phyloP scores from a whole-genome alignment of 75 land plant genomes.

The Gnetum montanum region DNA sequence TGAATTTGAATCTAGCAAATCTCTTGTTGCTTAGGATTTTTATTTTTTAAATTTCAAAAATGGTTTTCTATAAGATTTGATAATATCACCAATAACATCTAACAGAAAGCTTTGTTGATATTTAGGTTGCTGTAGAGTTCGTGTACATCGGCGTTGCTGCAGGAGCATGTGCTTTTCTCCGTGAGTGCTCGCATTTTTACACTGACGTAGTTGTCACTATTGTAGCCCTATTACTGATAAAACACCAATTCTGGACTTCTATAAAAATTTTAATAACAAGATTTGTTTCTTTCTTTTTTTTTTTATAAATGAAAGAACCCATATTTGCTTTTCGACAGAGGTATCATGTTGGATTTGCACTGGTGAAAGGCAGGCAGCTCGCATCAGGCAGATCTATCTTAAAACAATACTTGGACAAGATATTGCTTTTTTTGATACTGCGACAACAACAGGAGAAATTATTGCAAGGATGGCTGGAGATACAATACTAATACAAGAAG shows the following conservation, averaged over 20 bases:
- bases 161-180: slow-evolving; percentile 15
- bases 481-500: slow-evolving; percentile 27
- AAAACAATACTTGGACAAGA: slow-evolving; percentile 44
- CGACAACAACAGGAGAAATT: slow-evolving; percentile 42
- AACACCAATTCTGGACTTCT: neutral
- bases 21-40: too few species aligned
- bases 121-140: slow-evolving; percentile 33
- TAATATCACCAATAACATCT: too few species aligned
- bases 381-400: slow-evolving; percentile 34
- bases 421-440: slow-evolving; percentile 49
- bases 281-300: neutral
- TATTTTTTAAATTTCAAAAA: too few species aligned
- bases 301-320: neutral
- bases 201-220: neutral
- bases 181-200: slow-evolving; percentile 6
- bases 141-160: slow-evolving; percentile 23
- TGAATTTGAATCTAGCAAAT: too few species aligned
- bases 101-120: too few species aligned
- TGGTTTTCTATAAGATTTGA: too few species aligned
- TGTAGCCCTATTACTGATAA: neutral
- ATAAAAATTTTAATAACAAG: neutral
- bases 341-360: slow-evolving; percentile 44
- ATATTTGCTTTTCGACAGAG: slow-evolving; percentile 14
- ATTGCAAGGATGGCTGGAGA: slow-evolving; percentile 42
- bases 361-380: slow-evolving; percentile 51